Evolutionary conservation across 169 alveolate genomes (phyloP).

Genomic region (Plasmodium malariae): DNA sequence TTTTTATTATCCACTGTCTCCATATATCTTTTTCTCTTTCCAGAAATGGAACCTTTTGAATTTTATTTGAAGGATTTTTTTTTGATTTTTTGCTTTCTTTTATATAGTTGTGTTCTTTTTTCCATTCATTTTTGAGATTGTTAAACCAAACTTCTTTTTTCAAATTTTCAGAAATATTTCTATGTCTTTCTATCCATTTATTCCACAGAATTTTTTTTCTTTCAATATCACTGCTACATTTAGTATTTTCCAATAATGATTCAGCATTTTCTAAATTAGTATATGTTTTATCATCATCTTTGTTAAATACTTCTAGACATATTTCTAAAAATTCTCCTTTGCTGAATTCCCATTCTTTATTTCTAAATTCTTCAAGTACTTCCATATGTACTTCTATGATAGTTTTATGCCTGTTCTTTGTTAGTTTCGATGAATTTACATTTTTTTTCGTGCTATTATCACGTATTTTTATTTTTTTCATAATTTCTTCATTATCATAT

Average conservation of each 20-base stretch:
- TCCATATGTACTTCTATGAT: constrained; percentile 7
- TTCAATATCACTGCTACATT: neutral
- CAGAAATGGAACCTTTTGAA: too few relatives aligned
- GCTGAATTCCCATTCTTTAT: neutral
- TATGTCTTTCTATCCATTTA: constrained; percentile 2
- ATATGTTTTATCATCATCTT: neutral
- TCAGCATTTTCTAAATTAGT: neutral
- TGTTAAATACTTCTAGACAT: neutral
- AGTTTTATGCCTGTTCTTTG: neutral
- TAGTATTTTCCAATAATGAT: neutral
- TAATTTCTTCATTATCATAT: too few relatives aligned
- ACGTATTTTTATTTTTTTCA: too few relatives aligned
- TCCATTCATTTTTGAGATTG: neutral
- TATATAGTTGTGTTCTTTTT: too few relatives aligned
- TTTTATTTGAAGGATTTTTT: too few relatives aligned
- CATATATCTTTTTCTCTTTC: neutral
- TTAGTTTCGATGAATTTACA: too few relatives aligned
- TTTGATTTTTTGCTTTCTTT: too few relatives aligned
- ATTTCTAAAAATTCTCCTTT: constrained; percentile 10
- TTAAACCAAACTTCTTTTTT: neutral
- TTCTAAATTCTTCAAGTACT: neutral
- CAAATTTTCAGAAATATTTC: neutral
- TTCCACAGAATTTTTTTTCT: neutral
- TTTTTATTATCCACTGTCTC: neutral
- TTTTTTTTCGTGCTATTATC: too few relatives aligned